Evolutionary conservation across 1,284 basidiomycete genomes (phyloP), one percentile per base, ranked within the genome.

Genomic region (Ceratobasidium sp.): DNA sequence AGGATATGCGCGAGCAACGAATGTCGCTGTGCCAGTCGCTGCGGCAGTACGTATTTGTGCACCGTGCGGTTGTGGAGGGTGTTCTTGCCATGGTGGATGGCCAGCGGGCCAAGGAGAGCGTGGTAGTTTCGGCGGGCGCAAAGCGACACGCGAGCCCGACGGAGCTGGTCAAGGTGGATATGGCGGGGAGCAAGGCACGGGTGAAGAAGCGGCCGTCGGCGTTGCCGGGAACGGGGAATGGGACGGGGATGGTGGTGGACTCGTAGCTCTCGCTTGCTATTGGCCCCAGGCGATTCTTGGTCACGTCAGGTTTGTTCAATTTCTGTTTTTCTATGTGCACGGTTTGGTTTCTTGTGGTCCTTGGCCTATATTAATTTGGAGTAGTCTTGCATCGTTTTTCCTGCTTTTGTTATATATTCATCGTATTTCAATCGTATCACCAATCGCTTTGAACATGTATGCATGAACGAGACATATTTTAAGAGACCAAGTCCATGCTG

Each of bases 1-100:
- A 93, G 81, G 93, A 94, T 79, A 95, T 96, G 92, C 87, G 94
- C 62, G 90, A 95, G 80, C 94, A 96, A 83, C 84, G 94, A 64
- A 96, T 96, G 94, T 94, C 92, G 79, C 82, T 96, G 74, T 95
- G 94, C 79, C 94, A 95, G 84, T 94, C 90, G 80, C 82, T 96
- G 79, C 84, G 94, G 75, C 94, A 96, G 83, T 96, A 95, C 79
- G 89, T 96, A 27, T 96, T 96, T 81, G 92, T 95, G 34, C 93
- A 96, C 80, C 89, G 90, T 41, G 93, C 91, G 19, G 88, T 96
- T 76, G 89, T 96, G 72, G 91, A 94, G 80, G 91, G 93, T 37
- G 89, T 91, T 58, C 82, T 96, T 80, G 85, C 88, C 84, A 86
- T 95, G 65, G 84, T 92, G 58, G 94, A 95, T 79, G 90, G 93